phyloP scores from a whole-genome alignment of 176 grass and related monocot species.

The Canna indica region DNA sequence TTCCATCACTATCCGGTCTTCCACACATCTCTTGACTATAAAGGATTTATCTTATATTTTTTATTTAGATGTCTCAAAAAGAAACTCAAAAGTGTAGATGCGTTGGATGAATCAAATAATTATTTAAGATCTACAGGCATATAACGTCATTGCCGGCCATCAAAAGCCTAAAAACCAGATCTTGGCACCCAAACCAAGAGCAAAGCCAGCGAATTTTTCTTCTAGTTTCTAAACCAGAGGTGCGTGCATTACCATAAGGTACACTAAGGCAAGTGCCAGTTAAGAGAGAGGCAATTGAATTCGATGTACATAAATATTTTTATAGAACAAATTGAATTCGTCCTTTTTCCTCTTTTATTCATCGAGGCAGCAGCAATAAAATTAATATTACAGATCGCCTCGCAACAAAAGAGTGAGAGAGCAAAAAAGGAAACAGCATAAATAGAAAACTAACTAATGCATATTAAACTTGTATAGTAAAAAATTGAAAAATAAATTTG shows the following conservation, averaged over 20 bases:
- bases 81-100: background rate
- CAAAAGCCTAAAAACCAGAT: background rate
- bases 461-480: background rate
- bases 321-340: constrained; percentile 1
- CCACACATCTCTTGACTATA: background rate
- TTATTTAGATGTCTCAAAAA: background rate
- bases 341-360: background rate
- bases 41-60: background rate
- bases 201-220: background rate
- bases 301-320: background rate
- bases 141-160: background rate
- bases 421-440: background rate
- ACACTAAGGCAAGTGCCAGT: background rate
- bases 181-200: background rate
- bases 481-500: background rate
- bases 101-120: background rate
- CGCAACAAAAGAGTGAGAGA: background rate
- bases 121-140: background rate
- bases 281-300: background rate
- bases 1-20: background rate
- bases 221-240: background rate
- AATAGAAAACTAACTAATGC: background rate
- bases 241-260: background rate
- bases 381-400: constrained; percentile 7
- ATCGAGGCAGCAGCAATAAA: background rate